phyloP scores from a whole-genome alignment of 192 early-diverging fungal species.

The Dissophora ornata region DNA sequence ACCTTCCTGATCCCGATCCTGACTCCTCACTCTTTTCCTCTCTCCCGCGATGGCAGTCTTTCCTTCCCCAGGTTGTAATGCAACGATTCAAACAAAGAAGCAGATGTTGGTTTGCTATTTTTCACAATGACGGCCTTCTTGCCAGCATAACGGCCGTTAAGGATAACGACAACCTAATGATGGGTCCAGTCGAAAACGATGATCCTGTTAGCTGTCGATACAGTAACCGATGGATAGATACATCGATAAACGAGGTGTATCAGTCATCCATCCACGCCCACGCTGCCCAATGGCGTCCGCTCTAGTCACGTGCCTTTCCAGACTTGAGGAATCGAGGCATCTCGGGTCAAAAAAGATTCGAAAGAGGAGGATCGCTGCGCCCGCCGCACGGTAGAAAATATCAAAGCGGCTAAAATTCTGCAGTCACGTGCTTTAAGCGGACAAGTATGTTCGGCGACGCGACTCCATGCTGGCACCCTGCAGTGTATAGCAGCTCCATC shows the following conservation, averaged over 20 bases:
- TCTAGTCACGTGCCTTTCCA: constrained; percentile 36
- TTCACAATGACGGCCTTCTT: constrained; percentile 99
- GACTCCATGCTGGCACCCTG: too few species aligned
- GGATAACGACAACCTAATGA: constrained; percentile 93
- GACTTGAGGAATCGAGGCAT: constrained; percentile 47
- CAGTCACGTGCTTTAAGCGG: too few species aligned
- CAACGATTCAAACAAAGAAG: neutral
- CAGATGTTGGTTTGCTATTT: constrained; percentile 57
- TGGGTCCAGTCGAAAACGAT: neutral
- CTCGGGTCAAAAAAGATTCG: constrained; percentile 34
- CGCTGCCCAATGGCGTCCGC: neutral
- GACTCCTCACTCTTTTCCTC: neutral
- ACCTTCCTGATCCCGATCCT: too few species aligned
- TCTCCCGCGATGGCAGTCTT: neutral
- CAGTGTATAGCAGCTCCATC: too few species aligned
- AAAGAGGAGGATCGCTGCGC: constrained; percentile 9
- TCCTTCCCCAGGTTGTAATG: neutral
- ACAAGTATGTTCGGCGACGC: too few species aligned
- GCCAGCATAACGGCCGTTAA: constrained; percentile 98
- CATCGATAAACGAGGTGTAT: too few species aligned
- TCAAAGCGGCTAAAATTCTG: too few species aligned
- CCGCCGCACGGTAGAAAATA: neutral
- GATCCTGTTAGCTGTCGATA: neutral
- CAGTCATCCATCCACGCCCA: constrained; percentile 7
- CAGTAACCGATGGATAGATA: constrained; percentile 27